Evolutionary conservation across 179 eudicot species (phyloP).

Genomic region (Beta macrorhiza): DNA sequence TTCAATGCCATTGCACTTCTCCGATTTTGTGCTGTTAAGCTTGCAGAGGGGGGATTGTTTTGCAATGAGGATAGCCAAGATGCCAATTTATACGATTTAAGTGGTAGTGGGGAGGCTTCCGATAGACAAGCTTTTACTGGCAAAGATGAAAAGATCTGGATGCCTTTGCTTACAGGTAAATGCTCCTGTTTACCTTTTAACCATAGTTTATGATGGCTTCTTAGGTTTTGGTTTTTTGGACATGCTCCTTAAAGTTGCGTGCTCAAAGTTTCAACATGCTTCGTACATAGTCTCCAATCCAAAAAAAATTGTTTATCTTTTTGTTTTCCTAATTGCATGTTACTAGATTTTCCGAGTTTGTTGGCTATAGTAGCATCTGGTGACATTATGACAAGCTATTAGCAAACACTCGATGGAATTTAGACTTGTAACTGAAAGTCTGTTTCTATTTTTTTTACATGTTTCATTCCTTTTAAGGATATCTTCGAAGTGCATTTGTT

Average conservation of each 20-base stretch:
- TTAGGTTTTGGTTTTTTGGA: too few species aligned
- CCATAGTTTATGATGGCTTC: background rate
- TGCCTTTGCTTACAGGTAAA: constrained; percentile 93
- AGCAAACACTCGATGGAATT: too few species aligned
- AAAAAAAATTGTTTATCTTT: too few species aligned
- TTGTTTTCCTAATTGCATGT: too few species aligned
- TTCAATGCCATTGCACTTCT: constrained; percentile 98
- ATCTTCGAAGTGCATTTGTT: too few species aligned
- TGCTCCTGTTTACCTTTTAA: background rate
- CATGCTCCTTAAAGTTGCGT: too few species aligned
- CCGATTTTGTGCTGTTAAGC: constrained; percentile 95
- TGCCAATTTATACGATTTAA: constrained; percentile 42
- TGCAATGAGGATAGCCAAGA: constrained; percentile 55
- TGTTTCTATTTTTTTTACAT: too few species aligned
- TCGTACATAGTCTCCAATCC: background rate
- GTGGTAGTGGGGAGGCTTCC: constrained; percentile 36
- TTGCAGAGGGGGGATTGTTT: constrained; percentile 90
- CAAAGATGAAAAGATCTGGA: constrained; percentile 73
- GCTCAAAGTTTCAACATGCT: background rate
- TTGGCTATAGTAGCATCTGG: background rate
- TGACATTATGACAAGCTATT: background rate
- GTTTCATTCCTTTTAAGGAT: too few species aligned
- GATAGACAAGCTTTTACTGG: constrained; percentile 46
- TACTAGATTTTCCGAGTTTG: background rate
- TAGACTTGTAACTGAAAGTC: too few species aligned